Conservation (phyloP, 441 rosid genomes). For the Populus hybrid region DNA sequence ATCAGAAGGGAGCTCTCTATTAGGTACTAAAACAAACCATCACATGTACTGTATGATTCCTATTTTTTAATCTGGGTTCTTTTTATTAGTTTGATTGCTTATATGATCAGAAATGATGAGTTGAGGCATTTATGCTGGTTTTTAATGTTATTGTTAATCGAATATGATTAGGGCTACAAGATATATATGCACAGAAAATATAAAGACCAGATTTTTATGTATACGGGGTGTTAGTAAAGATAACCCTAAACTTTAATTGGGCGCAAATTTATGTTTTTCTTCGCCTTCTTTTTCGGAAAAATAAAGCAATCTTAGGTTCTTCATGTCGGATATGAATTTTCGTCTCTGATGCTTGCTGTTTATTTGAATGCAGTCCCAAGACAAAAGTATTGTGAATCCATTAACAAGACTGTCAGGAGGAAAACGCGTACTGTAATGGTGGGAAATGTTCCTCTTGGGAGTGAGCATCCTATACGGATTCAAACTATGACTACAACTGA, state of each 20-base stretch:
- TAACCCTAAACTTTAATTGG: not conserved
- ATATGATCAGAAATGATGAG: not conserved
- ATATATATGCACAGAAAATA: not conserved
- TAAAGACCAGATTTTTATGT: not conserved
- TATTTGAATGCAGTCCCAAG: conserved; percentile 69
- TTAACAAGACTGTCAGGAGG: conserved; percentile 83
- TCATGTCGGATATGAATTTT: not conserved
- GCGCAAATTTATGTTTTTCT: not conserved
- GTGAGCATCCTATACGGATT: conserved; percentile 89
- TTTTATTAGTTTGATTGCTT: not conserved
- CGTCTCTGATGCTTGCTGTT: conserved; percentile 10
- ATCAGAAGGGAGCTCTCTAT: conserved; percentile 74
- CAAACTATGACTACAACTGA: conserved; percentile 95
- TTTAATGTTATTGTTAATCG: not conserved
- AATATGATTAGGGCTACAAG: not conserved
- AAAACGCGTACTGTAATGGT: conserved; percentile 91
- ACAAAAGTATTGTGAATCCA: conserved; percentile 87
- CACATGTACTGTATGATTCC: not conserved
- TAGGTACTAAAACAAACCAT: conserved; percentile 44
- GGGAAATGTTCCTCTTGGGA: conserved; percentile 89
- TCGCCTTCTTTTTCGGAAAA: not conserved
- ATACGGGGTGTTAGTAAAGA: not conserved
- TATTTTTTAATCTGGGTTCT: not conserved
- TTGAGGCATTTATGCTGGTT: not conserved
- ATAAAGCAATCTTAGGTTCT: not conserved